Conservation (phyloP, 2,329 filamentous ascomycete species). For the Lachnellula hyalina region DNA sequence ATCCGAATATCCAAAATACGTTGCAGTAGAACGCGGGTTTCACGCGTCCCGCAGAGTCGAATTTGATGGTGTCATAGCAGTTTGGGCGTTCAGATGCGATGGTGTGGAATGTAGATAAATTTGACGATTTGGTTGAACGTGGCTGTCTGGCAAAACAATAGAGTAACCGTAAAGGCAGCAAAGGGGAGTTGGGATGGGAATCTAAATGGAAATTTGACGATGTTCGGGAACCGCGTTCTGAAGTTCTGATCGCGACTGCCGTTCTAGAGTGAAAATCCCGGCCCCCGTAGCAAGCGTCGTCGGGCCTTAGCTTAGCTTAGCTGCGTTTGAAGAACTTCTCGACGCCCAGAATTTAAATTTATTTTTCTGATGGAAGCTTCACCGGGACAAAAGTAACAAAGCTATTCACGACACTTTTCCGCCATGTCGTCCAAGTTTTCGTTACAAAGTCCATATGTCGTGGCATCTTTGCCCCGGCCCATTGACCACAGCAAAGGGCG, state of each 20-base stretch:
- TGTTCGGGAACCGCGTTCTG: constrained; percentile 9
- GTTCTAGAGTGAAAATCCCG: neutral
- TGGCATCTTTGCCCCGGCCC: constrained; percentile 54
- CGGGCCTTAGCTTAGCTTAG: constrained; percentile 8
- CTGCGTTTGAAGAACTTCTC: constrained; percentile 10
- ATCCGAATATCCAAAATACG: constrained; percentile 15
- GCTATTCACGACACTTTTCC: constrained; percentile 5
- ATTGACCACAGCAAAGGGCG: constrained; percentile 46
- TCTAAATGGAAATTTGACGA: neutral
- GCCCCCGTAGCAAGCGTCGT: constrained; percentile 16
- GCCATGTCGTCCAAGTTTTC: constrained; percentile 45
- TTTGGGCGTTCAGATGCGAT: neutral
- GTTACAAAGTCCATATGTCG: constrained; percentile 59
- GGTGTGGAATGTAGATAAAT: too few species aligned
- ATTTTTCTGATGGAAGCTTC: constrained; percentile 7
- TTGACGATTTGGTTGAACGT: neutral
- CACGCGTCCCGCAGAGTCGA: constrained; percentile 20
- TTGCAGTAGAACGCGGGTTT: constrained; percentile 20
- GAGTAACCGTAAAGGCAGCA: neutral
- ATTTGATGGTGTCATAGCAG: constrained; percentile 5
- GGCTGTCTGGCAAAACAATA: neutral
- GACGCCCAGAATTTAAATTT: constrained; percentile 12
- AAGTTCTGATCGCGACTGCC: constrained; percentile 3
- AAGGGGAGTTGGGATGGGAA: neutral
- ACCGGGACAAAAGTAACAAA: constrained; percentile 1